These are phyloP conservation scores for Fusarium chlamydosporum DNA, from an alignment of 2,329 filamentous ascomycete genomes.

Conservation along the genomic window DNA sequence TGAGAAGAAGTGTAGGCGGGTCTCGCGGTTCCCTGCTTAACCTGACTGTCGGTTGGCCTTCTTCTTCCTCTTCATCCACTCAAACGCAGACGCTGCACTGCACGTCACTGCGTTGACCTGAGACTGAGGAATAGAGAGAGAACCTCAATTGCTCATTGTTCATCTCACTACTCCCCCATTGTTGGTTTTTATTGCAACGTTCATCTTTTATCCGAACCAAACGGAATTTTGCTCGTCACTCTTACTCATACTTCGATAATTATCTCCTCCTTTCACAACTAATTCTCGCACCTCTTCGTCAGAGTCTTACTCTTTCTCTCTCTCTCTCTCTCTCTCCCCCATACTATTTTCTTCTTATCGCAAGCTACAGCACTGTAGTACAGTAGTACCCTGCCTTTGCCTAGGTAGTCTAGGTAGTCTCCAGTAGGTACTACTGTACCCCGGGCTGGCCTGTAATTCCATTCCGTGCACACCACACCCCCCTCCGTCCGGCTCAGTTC, in stretches of 20 bases:
- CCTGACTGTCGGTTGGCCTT: not conserved
- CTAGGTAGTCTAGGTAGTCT: not conserved
- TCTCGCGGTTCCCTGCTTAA: slow-evolving; percentile 2
- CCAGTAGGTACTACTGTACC: slow-evolving; percentile 32
- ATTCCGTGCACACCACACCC: slow-evolving; percentile 50
- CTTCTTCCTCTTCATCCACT: not conserved
- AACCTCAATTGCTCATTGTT: slow-evolving; percentile 29
- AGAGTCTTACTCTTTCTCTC: slow-evolving; percentile 3
- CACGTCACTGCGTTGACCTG: not conserved
- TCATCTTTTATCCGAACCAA: slow-evolving; percentile 16
- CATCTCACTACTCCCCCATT: slow-evolving; percentile 19
- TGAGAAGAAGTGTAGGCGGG: slow-evolving; percentile 15
- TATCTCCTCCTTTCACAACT: slow-evolving; percentile 7
- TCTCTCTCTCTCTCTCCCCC: slow-evolving; percentile 2
- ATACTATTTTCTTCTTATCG: slow-evolving; percentile 22
- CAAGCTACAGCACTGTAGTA: slow-evolving; percentile 15
- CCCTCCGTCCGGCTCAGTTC: slow-evolving; percentile 39
- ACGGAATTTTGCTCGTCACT: slow-evolving; percentile 7
- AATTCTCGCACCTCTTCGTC: slow-evolving; percentile 11
- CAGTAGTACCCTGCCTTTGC: not conserved
- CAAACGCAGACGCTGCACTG: slow-evolving; percentile 23
- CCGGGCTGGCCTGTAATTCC: slow-evolving; percentile 45
- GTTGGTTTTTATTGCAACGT: slow-evolving; percentile 16
- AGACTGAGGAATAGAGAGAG: slow-evolving; percentile 27
- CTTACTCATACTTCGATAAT: slow-evolving; percentile 20